A percentile compares a stretch with the other conserved stretches of the same genome.
Evolutionary conservation across 129 eudicot species (phyloP).

Genomic region (Chrysanthemum makinoi): DNA sequence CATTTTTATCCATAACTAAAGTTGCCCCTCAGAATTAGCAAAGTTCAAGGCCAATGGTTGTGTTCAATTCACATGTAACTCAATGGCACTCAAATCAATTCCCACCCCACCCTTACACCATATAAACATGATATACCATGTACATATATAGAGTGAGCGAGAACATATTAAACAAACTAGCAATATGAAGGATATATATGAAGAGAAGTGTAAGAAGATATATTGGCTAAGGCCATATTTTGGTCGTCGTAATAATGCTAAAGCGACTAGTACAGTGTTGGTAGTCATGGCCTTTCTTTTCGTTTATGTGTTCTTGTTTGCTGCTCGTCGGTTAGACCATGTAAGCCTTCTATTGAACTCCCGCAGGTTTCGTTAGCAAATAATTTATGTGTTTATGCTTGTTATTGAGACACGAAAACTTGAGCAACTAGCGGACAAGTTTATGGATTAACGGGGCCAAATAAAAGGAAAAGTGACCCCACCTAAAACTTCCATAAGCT

Average conservation of each 20-base stretch:
- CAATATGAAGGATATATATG: constrained; percentile 29
- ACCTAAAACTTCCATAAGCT: too few species aligned
- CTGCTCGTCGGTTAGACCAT: constrained; percentile 10
- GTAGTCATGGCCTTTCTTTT: constrained; percentile 3
- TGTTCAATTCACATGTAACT: constrained; percentile 15
- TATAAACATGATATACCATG: constrained; percentile 10
- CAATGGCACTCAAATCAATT: background rate
- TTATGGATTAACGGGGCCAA: background rate
- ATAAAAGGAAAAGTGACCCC: background rate
- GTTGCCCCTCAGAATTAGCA: background rate
- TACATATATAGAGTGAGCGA: constrained; percentile 14
- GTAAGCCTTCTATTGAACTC: constrained; percentile 26
- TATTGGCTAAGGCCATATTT: constrained; percentile 31
- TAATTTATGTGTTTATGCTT: background rate
- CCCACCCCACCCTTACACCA: background rate
- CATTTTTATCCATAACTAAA: constrained; percentile 13
- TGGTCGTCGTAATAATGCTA: constrained; percentile 10
- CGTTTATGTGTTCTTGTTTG: constrained; percentile 8
- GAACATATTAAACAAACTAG: background rate
- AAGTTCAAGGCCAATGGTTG: constrained; percentile 5
- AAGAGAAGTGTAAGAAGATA: constrained; percentile 27
- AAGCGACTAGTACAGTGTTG: background rate
- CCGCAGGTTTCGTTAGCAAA: background rate
- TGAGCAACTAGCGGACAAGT: background rate
- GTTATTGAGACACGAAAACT: background rate